These are phyloP conservation scores for Leccinum truebloodii DNA, from an alignment of 768 basidiomycete species.

Conservation along the genomic window DNA sequence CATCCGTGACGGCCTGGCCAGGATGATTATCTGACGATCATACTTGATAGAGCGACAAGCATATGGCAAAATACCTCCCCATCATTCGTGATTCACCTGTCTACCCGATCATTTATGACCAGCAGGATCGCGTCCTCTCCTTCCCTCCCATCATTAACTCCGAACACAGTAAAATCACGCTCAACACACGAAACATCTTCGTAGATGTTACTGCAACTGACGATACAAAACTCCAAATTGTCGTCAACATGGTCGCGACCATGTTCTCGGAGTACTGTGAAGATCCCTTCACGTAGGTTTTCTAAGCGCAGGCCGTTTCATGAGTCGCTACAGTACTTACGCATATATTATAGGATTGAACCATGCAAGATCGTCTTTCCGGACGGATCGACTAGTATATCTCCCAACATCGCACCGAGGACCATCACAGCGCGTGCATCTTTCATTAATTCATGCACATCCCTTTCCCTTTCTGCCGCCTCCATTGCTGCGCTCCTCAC, in stretches of 20 bases:
- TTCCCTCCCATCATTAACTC: conserved; percentile 99
- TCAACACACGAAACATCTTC: conserved; percentile 92
- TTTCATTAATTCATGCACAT: conserved; percentile 96
- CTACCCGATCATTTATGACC: conserved; percentile 97
- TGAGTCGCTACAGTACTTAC: neutral
- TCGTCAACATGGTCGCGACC: conserved; percentile 91
- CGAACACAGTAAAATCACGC: conserved; percentile 94
- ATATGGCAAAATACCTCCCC: conserved; percentile 82
- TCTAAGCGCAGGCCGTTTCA: neutral
- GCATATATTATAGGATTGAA: conserved; percentile 66
- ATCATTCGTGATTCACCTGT: conserved; percentile 95
- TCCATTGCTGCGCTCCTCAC: conserved; percentile 73
- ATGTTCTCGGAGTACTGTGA: conserved; percentile 98
- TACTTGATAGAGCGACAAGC: conserved; percentile 76
- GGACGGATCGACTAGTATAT: conserved; percentile 72
- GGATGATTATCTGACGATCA: neutral
- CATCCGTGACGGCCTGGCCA: neutral
- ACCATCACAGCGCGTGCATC: conserved; percentile 75
- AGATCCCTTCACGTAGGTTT: conserved; percentile 84
- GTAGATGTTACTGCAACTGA: conserved; percentile 98
- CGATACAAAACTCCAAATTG: conserved; percentile 93
- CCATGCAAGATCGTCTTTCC: conserved; percentile 84
- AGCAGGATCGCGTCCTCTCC: conserved; percentile 81
- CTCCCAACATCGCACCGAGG: conserved; percentile 78
- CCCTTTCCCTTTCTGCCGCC: conserved; percentile 64